Conservation (phyloP, 2,329 filamentous ascomycete genomes). For the Aureobasidium mangrovei region DNA sequence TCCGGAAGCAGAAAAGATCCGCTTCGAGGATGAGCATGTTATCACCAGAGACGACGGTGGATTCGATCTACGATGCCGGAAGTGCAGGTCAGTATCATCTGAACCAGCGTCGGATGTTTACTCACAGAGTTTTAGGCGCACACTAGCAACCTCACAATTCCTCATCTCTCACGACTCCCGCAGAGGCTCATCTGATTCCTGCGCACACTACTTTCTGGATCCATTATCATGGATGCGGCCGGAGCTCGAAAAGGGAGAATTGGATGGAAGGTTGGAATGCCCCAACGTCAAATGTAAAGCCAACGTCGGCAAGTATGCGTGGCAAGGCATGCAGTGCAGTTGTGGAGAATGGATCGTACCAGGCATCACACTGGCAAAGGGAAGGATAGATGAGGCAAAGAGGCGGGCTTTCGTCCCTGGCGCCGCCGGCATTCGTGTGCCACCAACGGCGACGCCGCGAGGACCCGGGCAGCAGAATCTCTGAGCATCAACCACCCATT, state of each 20-base stretch:
- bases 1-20: conserved; percentile 64
- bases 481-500: not conserved
- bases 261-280: conserved; percentile 79
- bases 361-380: conserved; percentile 76
- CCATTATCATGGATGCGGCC: conserved; percentile 91
- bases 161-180: conserved; percentile 52
- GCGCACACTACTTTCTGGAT: conserved; percentile 84
- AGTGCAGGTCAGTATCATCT: conserved; percentile 58
- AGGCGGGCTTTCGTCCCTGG: conserved; percentile 14
- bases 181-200: conserved; percentile 36
- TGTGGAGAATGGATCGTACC: conserved; percentile 88
- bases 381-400: conserved; percentile 63
- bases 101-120: not conserved
- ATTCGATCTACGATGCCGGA: conserved; percentile 76
- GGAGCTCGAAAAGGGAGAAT: conserved; percentile 69
- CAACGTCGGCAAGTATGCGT: conserved; percentile 86
- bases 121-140: conserved; percentile 35
- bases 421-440: conserved; percentile 28
- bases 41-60: conserved; percentile 29
- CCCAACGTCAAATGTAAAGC: conserved; percentile 78
- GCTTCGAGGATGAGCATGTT: conserved; percentile 65
- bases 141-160: conserved; percentile 57
- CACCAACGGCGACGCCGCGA: conserved; percentile 18
- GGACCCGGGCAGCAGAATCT: conserved; percentile 8
- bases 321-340: conserved; percentile 89